A percentile compares a stretch with the other conserved stretches of the same genome.
Evolutionary conservation across 768 basidiomycete genomes (phyloP).

Genomic region (Cystobasidium onofrii): DNA sequence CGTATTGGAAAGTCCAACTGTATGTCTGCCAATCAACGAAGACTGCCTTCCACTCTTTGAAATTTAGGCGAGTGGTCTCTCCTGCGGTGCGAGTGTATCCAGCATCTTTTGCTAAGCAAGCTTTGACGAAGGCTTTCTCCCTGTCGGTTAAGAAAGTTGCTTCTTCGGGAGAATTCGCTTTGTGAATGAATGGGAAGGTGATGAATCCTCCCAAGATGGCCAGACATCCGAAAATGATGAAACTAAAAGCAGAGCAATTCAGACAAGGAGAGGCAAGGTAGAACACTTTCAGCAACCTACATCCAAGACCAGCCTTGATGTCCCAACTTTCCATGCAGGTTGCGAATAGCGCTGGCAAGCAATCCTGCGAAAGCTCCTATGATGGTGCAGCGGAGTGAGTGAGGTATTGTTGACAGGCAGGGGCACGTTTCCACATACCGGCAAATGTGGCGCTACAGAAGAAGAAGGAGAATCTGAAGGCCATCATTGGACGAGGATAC

Average conservation of each 20-base stretch:
- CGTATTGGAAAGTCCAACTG: constrained; percentile 3
- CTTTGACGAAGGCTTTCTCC: neutral
- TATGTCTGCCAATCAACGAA: constrained; percentile 3
- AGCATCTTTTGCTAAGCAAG: neutral
- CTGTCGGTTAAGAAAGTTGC: constrained; percentile 7
- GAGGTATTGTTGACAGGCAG: neutral
- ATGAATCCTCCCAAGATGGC: neutral
- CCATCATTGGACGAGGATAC: neutral
- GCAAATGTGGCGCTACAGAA: neutral
- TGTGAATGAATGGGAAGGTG: constrained; percentile 11
- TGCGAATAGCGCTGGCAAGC: neutral
- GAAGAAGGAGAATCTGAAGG: constrained; percentile 3
- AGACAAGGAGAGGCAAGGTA: neutral
- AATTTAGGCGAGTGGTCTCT: neutral
- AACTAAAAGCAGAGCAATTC: neutral
- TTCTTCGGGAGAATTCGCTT: neutral
- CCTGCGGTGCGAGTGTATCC: neutral
- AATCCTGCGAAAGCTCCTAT: neutral
- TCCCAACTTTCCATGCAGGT: neutral
- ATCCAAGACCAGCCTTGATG: constrained; percentile 10
- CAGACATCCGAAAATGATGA: constrained; percentile 7
- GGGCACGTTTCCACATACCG: neutral
- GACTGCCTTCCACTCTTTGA: constrained; percentile 7
- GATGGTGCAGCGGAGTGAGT: neutral
- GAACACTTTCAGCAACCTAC: neutral